Conservation (phyloP, 495 filamentous ascomycete species). For the Sporormia fimetaria region DNA sequence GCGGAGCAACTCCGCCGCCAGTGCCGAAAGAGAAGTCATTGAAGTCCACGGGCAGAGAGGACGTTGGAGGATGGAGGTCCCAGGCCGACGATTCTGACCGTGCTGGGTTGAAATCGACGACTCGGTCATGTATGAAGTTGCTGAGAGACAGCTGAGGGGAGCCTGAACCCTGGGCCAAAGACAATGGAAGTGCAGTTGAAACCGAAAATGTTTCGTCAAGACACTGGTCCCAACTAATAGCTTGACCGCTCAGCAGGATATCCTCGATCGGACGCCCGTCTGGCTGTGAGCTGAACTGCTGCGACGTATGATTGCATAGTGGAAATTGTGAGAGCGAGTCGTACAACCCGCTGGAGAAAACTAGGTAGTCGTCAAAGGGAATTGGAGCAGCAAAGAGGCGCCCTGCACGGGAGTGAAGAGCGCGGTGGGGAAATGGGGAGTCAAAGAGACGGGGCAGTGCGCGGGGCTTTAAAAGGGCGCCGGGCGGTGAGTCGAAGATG, state of each 20-base stretch:
- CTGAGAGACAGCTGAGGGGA: too few relatives aligned
- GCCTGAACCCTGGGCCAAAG: too few relatives aligned
- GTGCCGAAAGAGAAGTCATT: too few relatives aligned
- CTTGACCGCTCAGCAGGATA: constrained; percentile 4
- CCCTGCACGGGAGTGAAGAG: constrained; percentile 13
- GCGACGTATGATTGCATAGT: constrained; percentile 3
- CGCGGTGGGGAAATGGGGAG: constrained; percentile 9
- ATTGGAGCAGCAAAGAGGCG: constrained; percentile 6
- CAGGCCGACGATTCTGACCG: too few relatives aligned
- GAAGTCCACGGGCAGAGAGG: too few relatives aligned
- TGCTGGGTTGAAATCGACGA: too few relatives aligned
- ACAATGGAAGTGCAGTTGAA: constrained; percentile 5
- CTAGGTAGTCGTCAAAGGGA: constrained; percentile 18
- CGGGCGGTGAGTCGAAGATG: not conserved
- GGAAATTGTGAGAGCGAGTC: constrained; percentile 6
- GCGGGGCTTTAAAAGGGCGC: constrained; percentile 6
- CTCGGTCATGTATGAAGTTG: too few relatives aligned
- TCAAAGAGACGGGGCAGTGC: not conserved
- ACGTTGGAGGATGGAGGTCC: too few relatives aligned
- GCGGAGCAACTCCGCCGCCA: too few relatives aligned
- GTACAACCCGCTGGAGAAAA: constrained; percentile 11
- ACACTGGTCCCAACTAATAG: constrained; percentile 11
- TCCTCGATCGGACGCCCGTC: too few relatives aligned
- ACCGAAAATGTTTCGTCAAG: not conserved
- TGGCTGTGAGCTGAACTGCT: constrained; percentile 10